phyloP scores from a whole-genome alignment of 73 alveolate genomes.

The Paramecium octaurelia region DNA sequence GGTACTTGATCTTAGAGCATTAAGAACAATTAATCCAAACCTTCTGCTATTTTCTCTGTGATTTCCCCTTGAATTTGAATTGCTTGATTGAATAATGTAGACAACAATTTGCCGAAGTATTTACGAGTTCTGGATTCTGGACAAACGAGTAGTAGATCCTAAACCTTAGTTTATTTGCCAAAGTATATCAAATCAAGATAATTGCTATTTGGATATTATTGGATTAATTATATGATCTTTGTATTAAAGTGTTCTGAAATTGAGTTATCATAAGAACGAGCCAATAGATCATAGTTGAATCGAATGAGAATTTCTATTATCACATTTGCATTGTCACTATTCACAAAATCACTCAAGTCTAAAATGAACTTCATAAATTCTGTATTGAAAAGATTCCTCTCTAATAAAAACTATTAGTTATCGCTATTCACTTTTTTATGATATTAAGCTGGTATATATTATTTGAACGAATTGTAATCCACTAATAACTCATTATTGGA shows the following conservation, averaged over 20 bases:
- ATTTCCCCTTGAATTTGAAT: not conserved
- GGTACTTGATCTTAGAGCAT: slow-evolving; percentile 68
- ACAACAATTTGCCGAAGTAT: not conserved
- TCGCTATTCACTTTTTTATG: slow-evolving; percentile 41
- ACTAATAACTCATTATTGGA: not conserved
- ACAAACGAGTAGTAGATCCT: slow-evolving; percentile 9
- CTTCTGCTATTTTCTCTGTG: not conserved
- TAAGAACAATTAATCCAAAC: not conserved
- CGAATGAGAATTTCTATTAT: not conserved
- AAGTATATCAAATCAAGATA: slow-evolving; percentile 3
- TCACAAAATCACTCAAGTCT: not conserved
- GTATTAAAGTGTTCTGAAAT: not conserved
- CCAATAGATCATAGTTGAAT: slow-evolving; percentile 34
- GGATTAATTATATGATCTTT: not conserved
- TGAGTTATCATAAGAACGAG: slow-evolving; percentile 17
- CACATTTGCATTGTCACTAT: not conserved
- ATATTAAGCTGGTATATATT: slow-evolving; percentile 7
- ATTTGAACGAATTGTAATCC: slow-evolving; percentile 27
- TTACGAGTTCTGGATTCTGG: slow-evolving; percentile 35
- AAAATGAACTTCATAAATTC: slow-evolving; percentile 13
- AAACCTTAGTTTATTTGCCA: not conserved
- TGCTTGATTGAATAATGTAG: not conserved
- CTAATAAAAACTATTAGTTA: slow-evolving; percentile 33
- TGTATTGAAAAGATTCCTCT: not conserved
- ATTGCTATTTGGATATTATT: not conserved